Conservation (phyloP, 345 rosid genomes). For the Acer campestre region DNA sequence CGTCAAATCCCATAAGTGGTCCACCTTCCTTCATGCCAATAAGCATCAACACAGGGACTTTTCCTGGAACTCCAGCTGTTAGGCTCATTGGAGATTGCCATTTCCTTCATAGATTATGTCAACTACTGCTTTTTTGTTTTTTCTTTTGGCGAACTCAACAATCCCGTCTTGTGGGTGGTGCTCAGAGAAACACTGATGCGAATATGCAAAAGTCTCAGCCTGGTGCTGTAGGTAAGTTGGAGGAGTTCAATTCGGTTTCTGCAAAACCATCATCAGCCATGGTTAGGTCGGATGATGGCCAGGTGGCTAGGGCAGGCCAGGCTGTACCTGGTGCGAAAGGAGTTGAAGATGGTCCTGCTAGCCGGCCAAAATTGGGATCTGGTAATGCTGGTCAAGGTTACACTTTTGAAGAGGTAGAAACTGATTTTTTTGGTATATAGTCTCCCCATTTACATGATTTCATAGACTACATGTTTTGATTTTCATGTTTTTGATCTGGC, state of each 20-base stretch:
- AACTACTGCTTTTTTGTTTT: slow-evolving; percentile 91
- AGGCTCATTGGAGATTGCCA: slow-evolving; percentile 99
- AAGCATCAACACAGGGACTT: slow-evolving; percentile 97
- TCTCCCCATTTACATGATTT: background rate
- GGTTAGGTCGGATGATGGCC: slow-evolving; percentile 72
- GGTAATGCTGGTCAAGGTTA: slow-evolving; percentile 99
- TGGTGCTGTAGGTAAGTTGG: slow-evolving; percentile 68
- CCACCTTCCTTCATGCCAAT: slow-evolving; percentile 92
- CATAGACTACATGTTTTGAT: background rate
- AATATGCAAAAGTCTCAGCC: slow-evolving; percentile 77
- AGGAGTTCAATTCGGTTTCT: slow-evolving; percentile 71
- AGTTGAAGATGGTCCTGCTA: slow-evolving; percentile 76
- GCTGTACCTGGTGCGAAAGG: slow-evolving; percentile 71
- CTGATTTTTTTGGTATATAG: background rate
- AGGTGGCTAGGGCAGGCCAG: slow-evolving; percentile 68
- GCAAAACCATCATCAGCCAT: slow-evolving; percentile 59
- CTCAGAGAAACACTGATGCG: slow-evolving; percentile 68
- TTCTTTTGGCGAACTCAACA: slow-evolving; percentile 75
- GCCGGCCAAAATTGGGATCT: slow-evolving; percentile 75
- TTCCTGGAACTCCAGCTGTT: slow-evolving; percentile 99
- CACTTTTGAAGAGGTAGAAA: slow-evolving; percentile 90
- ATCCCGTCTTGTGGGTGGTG: slow-evolving; percentile 50
- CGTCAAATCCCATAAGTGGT: slow-evolving; percentile 76
- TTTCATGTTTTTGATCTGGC: background rate
- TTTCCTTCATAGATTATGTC: slow-evolving; percentile 97